Base-by-base conservation (phyloP, 257 asterid genomes). In the Penstemon newberryi region DNA sequence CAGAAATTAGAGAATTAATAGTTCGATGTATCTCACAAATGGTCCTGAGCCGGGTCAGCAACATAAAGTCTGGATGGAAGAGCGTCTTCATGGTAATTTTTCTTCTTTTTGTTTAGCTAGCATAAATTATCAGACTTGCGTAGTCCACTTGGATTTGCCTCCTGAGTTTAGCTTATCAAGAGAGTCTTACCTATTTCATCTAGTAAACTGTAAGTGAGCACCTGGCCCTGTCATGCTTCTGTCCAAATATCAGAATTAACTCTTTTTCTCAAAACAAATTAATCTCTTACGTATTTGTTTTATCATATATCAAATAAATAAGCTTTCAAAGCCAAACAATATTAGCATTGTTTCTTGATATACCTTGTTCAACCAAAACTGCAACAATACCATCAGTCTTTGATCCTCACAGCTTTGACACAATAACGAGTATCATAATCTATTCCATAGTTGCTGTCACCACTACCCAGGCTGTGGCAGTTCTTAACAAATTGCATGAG, bases 31-130 rank as follows among this genome's bases (percentile, higher is more conserved):
- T 94, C 80, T 94, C 99, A 4, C 99, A 94, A 77, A 94, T 94
- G 99, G 99, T 94, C 71, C 90, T 94, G 73, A 91, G 96, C 79
- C 92, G 99, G 75, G 97, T 94, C 86, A 87, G 71, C 71, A 86
- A 94, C 75, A 86, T 94, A 75, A 94, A 94, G 83, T 94, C 99
- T 68, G 97, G 99, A 70, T 94, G 99, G 99, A 94, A 91, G 89
- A 94, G 99, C 73, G 99, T 94, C 68, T 94, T 94, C 84, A 84
- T 80, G 99, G 99, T 94, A 87, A 83, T 41, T 54, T 47, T 71
- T 51, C 45, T 37, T 60, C 69, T 63, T 41, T 49, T 10, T 70
- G 18, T 63, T 41, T 56, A 36, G 40, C 49, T 56, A 36, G 40
- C 25, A 5, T 13, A 53, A 62, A 43, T 57, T 54, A 43, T 7